These are phyloP conservation scores for Colletotrichum lentis DNA, from an alignment of 2,329 filamentous ascomycete genomes.

Conservation along the genomic window DNA sequence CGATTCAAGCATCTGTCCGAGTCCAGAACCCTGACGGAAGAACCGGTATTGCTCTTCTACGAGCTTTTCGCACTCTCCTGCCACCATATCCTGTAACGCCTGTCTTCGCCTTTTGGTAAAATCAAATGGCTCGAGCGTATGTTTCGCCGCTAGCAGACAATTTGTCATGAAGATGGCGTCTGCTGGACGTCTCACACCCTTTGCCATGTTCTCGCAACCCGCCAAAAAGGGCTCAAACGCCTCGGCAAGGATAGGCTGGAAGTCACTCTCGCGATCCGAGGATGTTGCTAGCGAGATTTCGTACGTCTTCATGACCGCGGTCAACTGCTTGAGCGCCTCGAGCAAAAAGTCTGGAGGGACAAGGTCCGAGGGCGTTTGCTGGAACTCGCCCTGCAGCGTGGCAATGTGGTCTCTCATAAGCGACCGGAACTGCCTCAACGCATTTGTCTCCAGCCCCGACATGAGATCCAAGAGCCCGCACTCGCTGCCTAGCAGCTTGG, in stretches of 20 bases:
- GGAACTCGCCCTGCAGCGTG: conserved; percentile 75
- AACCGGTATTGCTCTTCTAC: conserved; percentile 74
- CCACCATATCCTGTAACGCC: conserved; percentile 65
- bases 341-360: conserved; percentile 81
- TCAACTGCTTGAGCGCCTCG: conserved; percentile 81
- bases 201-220: conserved; percentile 75
- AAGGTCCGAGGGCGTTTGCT: conserved; percentile 75
- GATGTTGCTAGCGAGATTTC: conserved; percentile 77
- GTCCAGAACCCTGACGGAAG: conserved; percentile 77
- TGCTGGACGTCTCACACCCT: conserved; percentile 65
- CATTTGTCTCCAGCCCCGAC: conserved; percentile 73
- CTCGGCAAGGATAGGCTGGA: conserved; percentile 77
- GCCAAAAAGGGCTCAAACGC: conserved; percentile 86
- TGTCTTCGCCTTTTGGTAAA: conserved; percentile 68
- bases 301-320: conserved; percentile 82
- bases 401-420: conserved; percentile 83
- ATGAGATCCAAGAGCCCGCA: conserved; percentile 77
- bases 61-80: conserved; percentile 64
- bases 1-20: conserved; percentile 69
- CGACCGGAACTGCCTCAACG: conserved; percentile 81
- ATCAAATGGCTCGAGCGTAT: conserved; percentile 64
- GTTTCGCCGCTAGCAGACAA: conserved; percentile 68
- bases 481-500: conserved; percentile 75
- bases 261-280: conserved; percentile 70
- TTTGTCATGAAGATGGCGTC: conserved; percentile 77